These are phyloP conservation scores for Phytophthora citrophthora DNA, from an alignment of 352 stramenopile species.

Conservation along the genomic window DNA sequence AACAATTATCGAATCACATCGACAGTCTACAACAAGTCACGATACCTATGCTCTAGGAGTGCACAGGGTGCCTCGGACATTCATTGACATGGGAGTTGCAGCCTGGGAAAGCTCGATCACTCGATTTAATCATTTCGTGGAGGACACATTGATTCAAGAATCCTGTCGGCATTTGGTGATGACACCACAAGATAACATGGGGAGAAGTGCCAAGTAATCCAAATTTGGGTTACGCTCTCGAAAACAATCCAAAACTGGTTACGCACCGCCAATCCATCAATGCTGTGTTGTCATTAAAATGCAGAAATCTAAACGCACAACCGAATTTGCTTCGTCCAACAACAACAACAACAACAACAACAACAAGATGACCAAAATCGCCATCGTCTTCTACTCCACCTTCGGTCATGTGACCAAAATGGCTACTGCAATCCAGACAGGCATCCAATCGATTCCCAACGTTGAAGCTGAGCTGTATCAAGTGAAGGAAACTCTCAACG, in stretches of 20 bases:
- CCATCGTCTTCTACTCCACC: slow-evolving; percentile 83
- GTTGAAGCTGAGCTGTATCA: slow-evolving; percentile 65
- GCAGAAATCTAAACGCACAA: no score
- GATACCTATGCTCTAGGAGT: slow-evolving; percentile 20
- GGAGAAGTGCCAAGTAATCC: no score
- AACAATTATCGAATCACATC: slow-evolving; percentile 26
- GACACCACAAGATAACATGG: no score
- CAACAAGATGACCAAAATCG: slow-evolving; percentile 59
- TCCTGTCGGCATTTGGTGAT: no score
- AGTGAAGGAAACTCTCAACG: slow-evolving; percentile 74
- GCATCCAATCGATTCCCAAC: slow-evolving; percentile 55
- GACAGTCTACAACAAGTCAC: slow-evolving; percentile 22
- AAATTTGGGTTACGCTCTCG: no score
- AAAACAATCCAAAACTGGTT: no score
- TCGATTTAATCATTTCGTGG: slow-evolving; percentile 32
- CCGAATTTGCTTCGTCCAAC: no score
- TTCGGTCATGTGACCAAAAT: slow-evolving; percentile 85
- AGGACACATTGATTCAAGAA: slow-evolving; percentile 26
- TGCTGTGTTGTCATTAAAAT: no score
- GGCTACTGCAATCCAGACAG: slow-evolving; percentile 64
- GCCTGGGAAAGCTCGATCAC: slow-evolving; percentile 32
- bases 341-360: no score
- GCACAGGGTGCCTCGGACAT: slow-evolving; percentile 12
- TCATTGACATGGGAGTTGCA: slow-evolving; percentile 34
- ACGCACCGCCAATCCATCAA: no score